Base-by-base conservation (phyloP, 768 basidiomycete species). In the Candolleomyces efflorescens region DNA sequence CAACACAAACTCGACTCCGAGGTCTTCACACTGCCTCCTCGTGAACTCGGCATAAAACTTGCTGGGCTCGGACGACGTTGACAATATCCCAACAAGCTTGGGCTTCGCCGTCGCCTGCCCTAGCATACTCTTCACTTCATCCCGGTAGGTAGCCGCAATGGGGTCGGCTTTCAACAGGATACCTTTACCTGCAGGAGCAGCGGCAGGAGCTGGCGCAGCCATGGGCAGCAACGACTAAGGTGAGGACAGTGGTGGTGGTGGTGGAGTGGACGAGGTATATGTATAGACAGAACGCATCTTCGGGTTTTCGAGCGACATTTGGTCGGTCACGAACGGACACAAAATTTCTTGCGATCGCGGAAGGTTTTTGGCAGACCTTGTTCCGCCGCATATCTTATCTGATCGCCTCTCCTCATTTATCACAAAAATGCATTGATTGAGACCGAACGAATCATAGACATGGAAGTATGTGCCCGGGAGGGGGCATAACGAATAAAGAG, bases 11-110 rank as follows among this genome's bases (percentile, higher is more conserved):
- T 86, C 82, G 53, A 99, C 86, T 0, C 94, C 95, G 26, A 98
- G 80, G 38, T 84, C 87, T 43, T 89, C 84, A 70, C 97, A 98
- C 64, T 95, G 92, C 68, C 87, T 94, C 68, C 80, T 79, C 27
- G 97, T 98, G 69, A 97, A 98, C 59, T 95, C 87, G 7, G 93
- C 88, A 65, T 96, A 96, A 64, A 79, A 82, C 63, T 80, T 83
- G 71, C 90, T 92, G 0, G 92, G 92, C 6, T 83, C 83, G 4
- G 87, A 85, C 1, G 87, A 82, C 1, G 94, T 96, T 0, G 92
- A 89, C 23, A 99, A 79, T 64, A 98, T 96, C 1, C 95, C 96
- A 53, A 98, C 86, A 24, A 99, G 80, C 66, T 85, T 90, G 2
- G 94, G 93, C 13, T 72, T 67, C 20, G 75, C 77, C 4, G 71